phyloP scores from a whole-genome alignment of 768 basidiomycete genomes.

The Cystobasidium ongulense region DNA sequence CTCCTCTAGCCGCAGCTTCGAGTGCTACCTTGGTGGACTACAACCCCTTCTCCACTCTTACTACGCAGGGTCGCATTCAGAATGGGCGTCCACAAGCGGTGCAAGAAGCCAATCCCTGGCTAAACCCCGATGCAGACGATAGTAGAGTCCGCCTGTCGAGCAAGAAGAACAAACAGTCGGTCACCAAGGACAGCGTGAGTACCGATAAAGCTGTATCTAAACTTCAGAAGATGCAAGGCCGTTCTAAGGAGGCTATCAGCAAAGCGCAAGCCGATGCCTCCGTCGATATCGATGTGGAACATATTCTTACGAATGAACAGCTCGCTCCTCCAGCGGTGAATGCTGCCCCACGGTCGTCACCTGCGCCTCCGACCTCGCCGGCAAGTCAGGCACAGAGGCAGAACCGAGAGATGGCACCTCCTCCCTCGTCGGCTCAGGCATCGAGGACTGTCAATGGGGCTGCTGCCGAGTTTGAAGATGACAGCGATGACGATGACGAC shows the following conservation, averaged over 20 bases:
- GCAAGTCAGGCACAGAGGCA: conserved; percentile 41
- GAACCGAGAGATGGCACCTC: conserved; percentile 40
- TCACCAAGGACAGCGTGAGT: conserved; percentile 57
- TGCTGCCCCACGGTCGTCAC: neutral
- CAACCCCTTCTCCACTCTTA: conserved; percentile 16
- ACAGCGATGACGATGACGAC: conserved; percentile 55
- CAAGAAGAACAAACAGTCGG: conserved; percentile 65
- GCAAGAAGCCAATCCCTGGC: conserved; percentile 69
- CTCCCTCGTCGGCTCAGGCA: conserved; percentile 30
- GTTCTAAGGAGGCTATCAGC: conserved; percentile 65
- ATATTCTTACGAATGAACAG: neutral
- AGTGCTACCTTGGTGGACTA: conserved; percentile 1
- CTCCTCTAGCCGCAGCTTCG: neutral
- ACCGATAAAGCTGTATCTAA: conserved; percentile 37
- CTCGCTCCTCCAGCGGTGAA: neutral
- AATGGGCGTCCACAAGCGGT: neutral
- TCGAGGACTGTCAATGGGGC: conserved; percentile 43
- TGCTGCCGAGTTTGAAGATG: conserved; percentile 55
- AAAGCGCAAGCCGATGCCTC: conserved; percentile 49
- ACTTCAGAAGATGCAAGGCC: conserved; percentile 48
- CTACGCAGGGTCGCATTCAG: neutral
- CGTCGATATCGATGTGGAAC: conserved; percentile 24
- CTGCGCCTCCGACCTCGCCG: neutral
- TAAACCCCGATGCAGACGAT: conserved; percentile 44
- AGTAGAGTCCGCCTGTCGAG: conserved; percentile 52